Percentiles rank a stretch among this genome's conserved stretches.
Evolutionary conservation across 352 stramenopile species (phyloP).

Genomic region (Phytopythium montanum): DNA sequence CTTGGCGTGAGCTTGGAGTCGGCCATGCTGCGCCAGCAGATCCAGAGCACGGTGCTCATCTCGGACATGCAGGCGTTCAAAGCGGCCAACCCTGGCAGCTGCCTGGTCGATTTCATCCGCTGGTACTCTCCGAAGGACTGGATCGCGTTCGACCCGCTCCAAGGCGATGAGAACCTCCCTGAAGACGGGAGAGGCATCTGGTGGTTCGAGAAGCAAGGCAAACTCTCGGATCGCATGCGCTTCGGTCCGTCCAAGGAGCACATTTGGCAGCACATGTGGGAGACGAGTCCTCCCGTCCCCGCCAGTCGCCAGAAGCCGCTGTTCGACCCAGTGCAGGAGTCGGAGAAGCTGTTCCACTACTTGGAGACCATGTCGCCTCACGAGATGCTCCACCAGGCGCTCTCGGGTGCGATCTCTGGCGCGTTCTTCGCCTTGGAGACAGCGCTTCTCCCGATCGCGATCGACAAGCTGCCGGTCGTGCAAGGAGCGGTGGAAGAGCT

Average conservation of each 20-base stretch:
- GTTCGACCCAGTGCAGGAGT: slow-evolving; percentile 71
- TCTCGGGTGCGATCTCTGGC: slow-evolving; percentile 54
- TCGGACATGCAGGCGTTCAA: slow-evolving; percentile 89
- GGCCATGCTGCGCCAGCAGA: slow-evolving; percentile 62
- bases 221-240: slow-evolving; percentile 75
- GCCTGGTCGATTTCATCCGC: slow-evolving; percentile 75
- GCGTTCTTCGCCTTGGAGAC: slow-evolving; percentile 55
- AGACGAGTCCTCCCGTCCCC: slow-evolving; percentile 39
- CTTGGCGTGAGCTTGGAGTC: slow-evolving; percentile 64
- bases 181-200: slow-evolving; percentile 42
- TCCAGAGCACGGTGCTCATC: slow-evolving; percentile 66
- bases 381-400: slow-evolving; percentile 81
- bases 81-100: slow-evolving; percentile 62
- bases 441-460: slow-evolving; percentile 27
- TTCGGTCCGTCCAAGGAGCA: slow-evolving; percentile 34
- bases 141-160: slow-evolving; percentile 37
- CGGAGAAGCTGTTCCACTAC: slow-evolving; percentile 81
- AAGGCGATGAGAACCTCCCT: slow-evolving; percentile 28
- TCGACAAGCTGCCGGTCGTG: slow-evolving; percentile 26
- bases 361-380: slow-evolving; percentile 75
- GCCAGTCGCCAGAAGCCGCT: slow-evolving; percentile 60
- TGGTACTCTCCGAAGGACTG: slow-evolving; percentile 86
- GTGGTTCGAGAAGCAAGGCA: slow-evolving; percentile 67
- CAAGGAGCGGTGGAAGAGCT: slow-evolving; percentile 35
- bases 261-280: slow-evolving; percentile 79